Evolutionary conservation across 306 rosid genomes (phyloP).

Genomic region (Dryas octopetala): DNA sequence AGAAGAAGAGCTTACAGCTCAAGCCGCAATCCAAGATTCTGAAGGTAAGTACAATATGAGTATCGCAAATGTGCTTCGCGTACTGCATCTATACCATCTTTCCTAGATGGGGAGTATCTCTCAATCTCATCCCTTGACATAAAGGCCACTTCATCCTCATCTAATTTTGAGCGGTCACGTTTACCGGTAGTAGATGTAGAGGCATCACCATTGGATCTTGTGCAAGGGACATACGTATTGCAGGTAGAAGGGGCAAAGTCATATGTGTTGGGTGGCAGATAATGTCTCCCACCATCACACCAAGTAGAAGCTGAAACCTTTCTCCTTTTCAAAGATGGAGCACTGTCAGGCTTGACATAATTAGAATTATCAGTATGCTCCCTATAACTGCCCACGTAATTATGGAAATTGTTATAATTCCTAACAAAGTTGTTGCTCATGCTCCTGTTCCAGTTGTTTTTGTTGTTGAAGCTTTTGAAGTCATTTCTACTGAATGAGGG

Average conservation of each 20-base stretch:
- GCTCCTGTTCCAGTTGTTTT: slow-evolving; percentile 51
- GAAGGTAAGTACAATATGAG: slow-evolving; percentile 91
- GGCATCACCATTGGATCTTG: slow-evolving; percentile 48
- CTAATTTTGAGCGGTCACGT: slow-evolving; percentile 56
- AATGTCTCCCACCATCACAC: slow-evolving; percentile 59
- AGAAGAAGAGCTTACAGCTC: slow-evolving; percentile 65
- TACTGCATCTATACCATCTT: slow-evolving; percentile 82
- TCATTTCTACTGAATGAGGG: slow-evolving; percentile 44
- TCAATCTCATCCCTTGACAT: slow-evolving; percentile 97
- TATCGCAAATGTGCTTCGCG: slow-evolving; percentile 92
- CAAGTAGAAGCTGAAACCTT: slow-evolving; percentile 61
- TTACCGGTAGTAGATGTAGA: slow-evolving; percentile 53
- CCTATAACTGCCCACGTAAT: slow-evolving; percentile 36
- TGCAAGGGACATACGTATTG: slow-evolving; percentile 39
- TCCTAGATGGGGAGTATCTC: slow-evolving; percentile 89
- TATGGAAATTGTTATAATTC: slow-evolving; percentile 40
- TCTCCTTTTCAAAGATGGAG: slow-evolving; percentile 68
- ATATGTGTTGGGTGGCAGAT: slow-evolving; percentile 43
- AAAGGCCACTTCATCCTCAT: slow-evolving; percentile 66
- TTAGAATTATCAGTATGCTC: slow-evolving; percentile 33
- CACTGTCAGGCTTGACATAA: slow-evolving; percentile 41
- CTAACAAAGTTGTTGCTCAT: slow-evolving; percentile 39
- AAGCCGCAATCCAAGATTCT: slow-evolving; percentile 82
- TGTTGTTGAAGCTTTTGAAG: slow-evolving; percentile 22
- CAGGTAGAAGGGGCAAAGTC: slow-evolving; percentile 35